Evolutionary conservation across 139 green algal genomes (phyloP).

Genomic region (Nannochloris sp.): DNA sequence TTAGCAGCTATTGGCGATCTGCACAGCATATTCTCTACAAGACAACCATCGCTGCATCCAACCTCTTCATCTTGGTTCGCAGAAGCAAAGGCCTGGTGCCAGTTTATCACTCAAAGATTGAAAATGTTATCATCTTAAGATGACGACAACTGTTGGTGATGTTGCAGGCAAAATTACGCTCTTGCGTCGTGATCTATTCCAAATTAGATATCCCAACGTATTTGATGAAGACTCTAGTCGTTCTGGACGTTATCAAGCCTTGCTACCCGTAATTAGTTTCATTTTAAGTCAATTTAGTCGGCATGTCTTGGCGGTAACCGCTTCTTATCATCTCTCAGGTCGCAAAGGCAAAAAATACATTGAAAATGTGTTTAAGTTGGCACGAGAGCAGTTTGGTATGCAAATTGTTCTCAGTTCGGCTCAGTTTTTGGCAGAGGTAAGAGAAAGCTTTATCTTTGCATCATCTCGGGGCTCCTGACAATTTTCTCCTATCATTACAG

Average conservation of each 20-base stretch:
- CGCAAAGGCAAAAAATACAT: constrained; percentile 52
- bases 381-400: constrained; percentile 51
- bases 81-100: too few species aligned
- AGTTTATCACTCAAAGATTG: too few species aligned
- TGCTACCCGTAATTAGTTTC: neutral
- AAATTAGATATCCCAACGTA: neutral
- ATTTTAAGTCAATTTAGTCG: neutral
- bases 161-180: neutral
- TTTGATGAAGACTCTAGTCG: neutral
- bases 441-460: neutral
- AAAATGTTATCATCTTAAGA: too few species aligned
- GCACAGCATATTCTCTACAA: too few species aligned
- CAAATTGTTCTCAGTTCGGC: constrained; percentile 43
- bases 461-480: neutral
- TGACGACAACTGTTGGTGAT: neutral
- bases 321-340: too few species aligned
- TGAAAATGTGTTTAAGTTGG: constrained; percentile 48
- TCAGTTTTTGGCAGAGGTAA: constrained; percentile 67
- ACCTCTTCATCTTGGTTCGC: too few species aligned
- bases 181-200: neutral
- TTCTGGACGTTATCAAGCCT: neutral
- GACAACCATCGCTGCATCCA: too few species aligned
- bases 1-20: too few species aligned
- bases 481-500: constrained; percentile 33
- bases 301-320: too few species aligned